These are phyloP conservation scores for Psilocybe cyanescens DNA, from an alignment of 768 basidiomycete genomes.

Conservation along the genomic window DNA sequence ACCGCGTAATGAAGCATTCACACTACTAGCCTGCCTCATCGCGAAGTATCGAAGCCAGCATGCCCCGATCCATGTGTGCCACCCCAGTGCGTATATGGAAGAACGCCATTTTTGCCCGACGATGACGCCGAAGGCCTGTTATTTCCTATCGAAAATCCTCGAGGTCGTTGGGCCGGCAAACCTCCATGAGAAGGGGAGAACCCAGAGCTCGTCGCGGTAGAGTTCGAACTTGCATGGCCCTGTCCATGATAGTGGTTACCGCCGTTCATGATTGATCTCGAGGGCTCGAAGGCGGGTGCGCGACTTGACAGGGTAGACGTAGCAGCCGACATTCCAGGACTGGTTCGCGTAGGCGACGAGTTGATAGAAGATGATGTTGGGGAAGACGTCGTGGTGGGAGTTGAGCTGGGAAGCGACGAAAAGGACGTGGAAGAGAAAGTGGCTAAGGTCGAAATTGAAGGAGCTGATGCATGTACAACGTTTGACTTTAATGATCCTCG, in stretches of 20 bases:
- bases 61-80: conserved; percentile 2
- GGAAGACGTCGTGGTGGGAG: conserved; percentile 12
- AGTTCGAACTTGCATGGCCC: neutral
- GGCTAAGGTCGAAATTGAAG: conserved; percentile 19
- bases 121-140: neutral
- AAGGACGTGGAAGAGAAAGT: neutral
- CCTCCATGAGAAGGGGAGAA: conserved; percentile 2
- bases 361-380: conserved; percentile 15
- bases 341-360: conserved; percentile 21
- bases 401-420: conserved; percentile 7
- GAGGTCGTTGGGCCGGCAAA: conserved; percentile 1
- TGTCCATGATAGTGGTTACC: conserved; percentile 2
- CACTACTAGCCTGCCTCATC: neutral
- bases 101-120: neutral
- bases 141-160: neutral
- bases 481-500: conserved; percentile 30
- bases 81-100: conserved; percentile 2
- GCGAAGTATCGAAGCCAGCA: neutral
- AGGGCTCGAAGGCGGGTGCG: conserved; percentile 60
- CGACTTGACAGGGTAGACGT: conserved; percentile 53
- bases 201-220: neutral
- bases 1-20: too few species aligned
- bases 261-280: conserved; percentile 18
- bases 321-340: conserved; percentile 11
- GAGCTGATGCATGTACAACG: conserved; percentile 16